A percentile compares a stretch with the other conserved stretches of the same genome.
These are phyloP conservation scores for Backusella liffmaniae DNA, from an alignment of 192 early-diverging fungal genomes.

Conservation along the genomic window DNA sequence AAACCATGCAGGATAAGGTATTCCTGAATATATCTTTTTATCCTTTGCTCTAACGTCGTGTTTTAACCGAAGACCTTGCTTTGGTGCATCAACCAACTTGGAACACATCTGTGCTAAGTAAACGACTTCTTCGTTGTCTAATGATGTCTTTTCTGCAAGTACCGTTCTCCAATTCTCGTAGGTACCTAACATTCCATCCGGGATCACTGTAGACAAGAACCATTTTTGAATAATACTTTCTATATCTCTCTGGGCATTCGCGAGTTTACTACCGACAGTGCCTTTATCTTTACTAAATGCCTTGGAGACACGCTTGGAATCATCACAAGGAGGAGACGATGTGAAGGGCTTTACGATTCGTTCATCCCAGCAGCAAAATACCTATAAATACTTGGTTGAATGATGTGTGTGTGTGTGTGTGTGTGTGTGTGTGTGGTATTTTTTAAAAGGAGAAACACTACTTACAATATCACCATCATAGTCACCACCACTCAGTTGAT, in stretches of 20 bases:
- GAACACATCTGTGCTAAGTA: slow-evolving; percentile 37
- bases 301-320: neutral
- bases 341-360: slow-evolving; percentile 20
- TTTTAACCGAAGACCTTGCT: slow-evolving; percentile 34
- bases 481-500: slow-evolving; percentile 77
- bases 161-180: slow-evolving; percentile 32
- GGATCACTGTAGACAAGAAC: neutral
- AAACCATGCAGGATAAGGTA: slow-evolving; percentile 30
- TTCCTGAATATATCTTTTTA: neutral
- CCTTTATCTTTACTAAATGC: slow-evolving; percentile 19
- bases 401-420: no score
- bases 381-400: neutral
- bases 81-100: slow-evolving; percentile 31
- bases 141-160: slow-evolving; percentile 16
- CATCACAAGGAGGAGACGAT: neutral
- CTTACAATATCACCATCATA: slow-evolving; percentile 69
- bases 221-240: slow-evolving; percentile 10
- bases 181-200: slow-evolving; percentile 12
- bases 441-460: neutral
- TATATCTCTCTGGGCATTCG: neutral
- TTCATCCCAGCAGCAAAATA: slow-evolving; percentile 43
- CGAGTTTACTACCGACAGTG: neutral
- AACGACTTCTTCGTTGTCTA: slow-evolving; percentile 20
- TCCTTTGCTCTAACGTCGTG: neutral
- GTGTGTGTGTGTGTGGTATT: neutral